Evolutionary conservation across 768 basidiomycete species (phyloP).

Genomic region (Saitozyma sp.): DNA sequence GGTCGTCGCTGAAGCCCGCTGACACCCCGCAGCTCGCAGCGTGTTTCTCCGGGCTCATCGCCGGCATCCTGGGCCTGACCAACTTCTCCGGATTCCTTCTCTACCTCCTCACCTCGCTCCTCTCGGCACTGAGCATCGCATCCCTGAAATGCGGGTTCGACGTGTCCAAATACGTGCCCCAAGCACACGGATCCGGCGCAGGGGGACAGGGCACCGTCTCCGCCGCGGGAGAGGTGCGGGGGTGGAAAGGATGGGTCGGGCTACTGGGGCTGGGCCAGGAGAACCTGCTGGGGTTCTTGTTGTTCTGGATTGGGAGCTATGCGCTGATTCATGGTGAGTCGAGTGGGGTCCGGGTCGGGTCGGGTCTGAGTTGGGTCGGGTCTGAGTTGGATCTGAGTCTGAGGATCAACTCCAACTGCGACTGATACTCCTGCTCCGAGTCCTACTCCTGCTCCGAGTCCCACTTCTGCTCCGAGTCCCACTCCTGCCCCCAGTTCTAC

Average conservation of each 20-base stretch:
- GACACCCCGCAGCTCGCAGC: constrained; percentile 58
- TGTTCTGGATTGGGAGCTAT: constrained; percentile 92
- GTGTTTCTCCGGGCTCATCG: constrained; percentile 81
- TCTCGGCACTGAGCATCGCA: constrained; percentile 67
- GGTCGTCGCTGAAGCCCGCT: neutral
- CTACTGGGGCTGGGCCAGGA: constrained; percentile 84
- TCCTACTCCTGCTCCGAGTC: no score
- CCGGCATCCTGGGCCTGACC: constrained; percentile 84
- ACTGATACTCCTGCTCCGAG: no score
- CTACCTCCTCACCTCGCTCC: constrained; percentile 67
- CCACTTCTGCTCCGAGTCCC: no score
- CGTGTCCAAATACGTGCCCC: constrained; percentile 37
- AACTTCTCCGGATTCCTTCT: constrained; percentile 80
- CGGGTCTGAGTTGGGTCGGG: no score
- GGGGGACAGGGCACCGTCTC: constrained; percentile 39
- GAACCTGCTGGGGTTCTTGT: constrained; percentile 83
- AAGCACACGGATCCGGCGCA: constrained; percentile 24
- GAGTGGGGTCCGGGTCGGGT: neutral
- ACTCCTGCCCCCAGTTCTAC: no score
- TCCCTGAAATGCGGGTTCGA: constrained; percentile 68
- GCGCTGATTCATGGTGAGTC: constrained; percentile 54
- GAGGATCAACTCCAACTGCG: no score
- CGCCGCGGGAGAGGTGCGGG: constrained; percentile 50
- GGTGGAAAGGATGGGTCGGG: constrained; percentile 57
- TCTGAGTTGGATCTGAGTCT: no score